Evolutionary conservation across 495 filamentous ascomycete genomes (phyloP).

Genomic region (Thozetella sp.): DNA sequence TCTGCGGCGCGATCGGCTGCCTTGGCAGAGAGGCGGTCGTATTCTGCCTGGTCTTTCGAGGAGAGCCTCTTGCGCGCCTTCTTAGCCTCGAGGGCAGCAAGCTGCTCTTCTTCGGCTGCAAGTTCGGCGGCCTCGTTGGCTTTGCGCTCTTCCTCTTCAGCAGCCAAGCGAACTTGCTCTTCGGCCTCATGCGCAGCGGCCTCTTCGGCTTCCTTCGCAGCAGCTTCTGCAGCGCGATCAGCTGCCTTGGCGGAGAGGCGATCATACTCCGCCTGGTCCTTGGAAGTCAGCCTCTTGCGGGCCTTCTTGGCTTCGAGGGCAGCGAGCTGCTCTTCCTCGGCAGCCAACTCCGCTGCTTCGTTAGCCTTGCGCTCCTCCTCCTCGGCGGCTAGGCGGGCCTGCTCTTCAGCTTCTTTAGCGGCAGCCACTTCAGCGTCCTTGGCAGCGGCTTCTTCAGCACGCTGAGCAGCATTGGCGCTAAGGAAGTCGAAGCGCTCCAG

Average conservation of each 20-base stretch:
- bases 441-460: slow-evolving; percentile 7
- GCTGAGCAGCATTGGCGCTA: slow-evolving; percentile 9
- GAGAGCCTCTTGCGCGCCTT: neutral
- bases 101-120: neutral
- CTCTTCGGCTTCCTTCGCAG: slow-evolving; percentile 6
- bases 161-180: slow-evolving; percentile 8
- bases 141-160: neutral
- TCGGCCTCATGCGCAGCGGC: neutral
- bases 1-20: neutral
- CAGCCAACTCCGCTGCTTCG: slow-evolving; percentile 23
- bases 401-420: slow-evolving; percentile 22
- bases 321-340: slow-evolving; percentile 24
- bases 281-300: slow-evolving; percentile 26
- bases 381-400: slow-evolving; percentile 13
- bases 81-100: neutral
- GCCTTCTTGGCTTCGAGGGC: slow-evolving; percentile 11
- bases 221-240: slow-evolving; percentile 9
- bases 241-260: slow-evolving; percentile 28
- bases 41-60: neutral
- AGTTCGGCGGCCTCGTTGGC: neutral
- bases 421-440: slow-evolving; percentile 14
- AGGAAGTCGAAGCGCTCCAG: slow-evolving; percentile 21
- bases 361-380: slow-evolving; percentile 13
- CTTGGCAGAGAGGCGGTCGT: neutral
- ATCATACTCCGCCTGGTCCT: slow-evolving; percentile 33